Evolutionary conservation across 2,329 filamentous ascomycete species (phyloP), one percentile per base, ranked within the genome.

Genomic region (Plenodomus biglobosus): DNA sequence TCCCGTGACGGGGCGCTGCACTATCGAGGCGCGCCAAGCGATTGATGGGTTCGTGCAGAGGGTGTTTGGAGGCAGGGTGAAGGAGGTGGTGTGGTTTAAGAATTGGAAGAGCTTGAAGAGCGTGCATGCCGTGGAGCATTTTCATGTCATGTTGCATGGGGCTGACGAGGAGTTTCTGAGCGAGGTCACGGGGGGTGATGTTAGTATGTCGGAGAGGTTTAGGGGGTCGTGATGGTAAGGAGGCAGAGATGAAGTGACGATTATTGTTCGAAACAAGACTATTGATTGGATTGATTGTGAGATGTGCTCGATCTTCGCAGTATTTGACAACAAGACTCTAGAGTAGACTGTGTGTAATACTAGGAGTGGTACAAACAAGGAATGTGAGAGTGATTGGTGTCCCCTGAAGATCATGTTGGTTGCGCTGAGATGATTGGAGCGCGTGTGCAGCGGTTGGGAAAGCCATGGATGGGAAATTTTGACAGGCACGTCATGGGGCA

Each of bases 51-150:
- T 84, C 67, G 86, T 96, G 36, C 70, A 79, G 21, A 76, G 71
- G 65, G 86, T 76, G 0, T 96, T 96, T 67, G 76, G 80, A 15
- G 70, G 70, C 3, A 72, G 70, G 35, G 67, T 86, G 24, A 76
- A 78, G 19, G 73, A 79, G 52, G 73, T 77, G 39, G 57, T 72
- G 52, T 97, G 91, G 90, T 96, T 96, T 75, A 95, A 88, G 76
- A 97, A 97, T 65, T 96, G 91, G 90, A 81, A 78, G 44, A 83
- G 81, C 15, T 75, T 96, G 58, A 96, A 96, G 76, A 94, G 87
- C 19, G 83, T 97, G 21, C 84, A 90, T 61, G 84, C 88, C 1
- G 83, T 97, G 10, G 92, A 96, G 76, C 92, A 97, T 70, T 94
- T 97, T 66, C 92, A 97, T 71, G 86, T 96, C 65, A 91, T 96